A percentile compares a stretch with the other conserved stretches of the same genome.
These are phyloP conservation scores for Hymenoscyphus repandus DNA, from an alignment of 2,329 filamentous ascomycete species.

Conservation along the genomic window DNA sequence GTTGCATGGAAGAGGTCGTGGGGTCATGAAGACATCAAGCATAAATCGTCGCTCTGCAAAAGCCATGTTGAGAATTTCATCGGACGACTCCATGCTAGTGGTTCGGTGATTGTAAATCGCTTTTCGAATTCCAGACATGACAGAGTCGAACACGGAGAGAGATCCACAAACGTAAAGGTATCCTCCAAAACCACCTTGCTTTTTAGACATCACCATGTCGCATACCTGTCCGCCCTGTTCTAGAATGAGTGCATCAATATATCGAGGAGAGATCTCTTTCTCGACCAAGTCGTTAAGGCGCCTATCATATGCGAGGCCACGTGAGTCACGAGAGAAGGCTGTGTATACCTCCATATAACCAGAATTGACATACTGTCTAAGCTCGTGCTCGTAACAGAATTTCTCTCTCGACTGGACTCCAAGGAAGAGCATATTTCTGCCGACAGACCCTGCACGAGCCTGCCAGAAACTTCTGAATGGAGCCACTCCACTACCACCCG, in stretches of 20 bases:
- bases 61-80: conserved; percentile 45
- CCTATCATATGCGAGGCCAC: conserved; percentile 42
- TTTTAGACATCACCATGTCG: conserved; percentile 52
- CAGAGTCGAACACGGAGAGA: conserved; percentile 45
- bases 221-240: conserved; percentile 47
- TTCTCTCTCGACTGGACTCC: conserved; percentile 49
- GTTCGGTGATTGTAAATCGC: conserved; percentile 49
- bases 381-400: conserved; percentile 45
- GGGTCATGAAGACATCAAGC: conserved; percentile 53
- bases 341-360: conserved; percentile 48
- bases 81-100: conserved; percentile 46
- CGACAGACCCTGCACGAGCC: conserved; percentile 38
- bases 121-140: conserved; percentile 51
- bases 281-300: conserved; percentile 41
- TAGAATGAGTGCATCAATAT: conserved; percentile 47
- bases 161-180: conserved; percentile 47
- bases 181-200: conserved; percentile 45
- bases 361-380: conserved; percentile 40
- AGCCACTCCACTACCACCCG: conserved; percentile 48
- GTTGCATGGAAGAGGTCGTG: conserved; percentile 46
- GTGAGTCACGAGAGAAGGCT: conserved; percentile 46
- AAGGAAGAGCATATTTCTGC: conserved; percentile 44
- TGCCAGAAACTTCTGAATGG: conserved; percentile 52
- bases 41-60: conserved; percentile 52
- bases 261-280: conserved; percentile 43